These are phyloP conservation scores for Neurospora sp. DNA, from an alignment of 495 filamentous ascomycete species.

Conservation along the genomic window DNA sequence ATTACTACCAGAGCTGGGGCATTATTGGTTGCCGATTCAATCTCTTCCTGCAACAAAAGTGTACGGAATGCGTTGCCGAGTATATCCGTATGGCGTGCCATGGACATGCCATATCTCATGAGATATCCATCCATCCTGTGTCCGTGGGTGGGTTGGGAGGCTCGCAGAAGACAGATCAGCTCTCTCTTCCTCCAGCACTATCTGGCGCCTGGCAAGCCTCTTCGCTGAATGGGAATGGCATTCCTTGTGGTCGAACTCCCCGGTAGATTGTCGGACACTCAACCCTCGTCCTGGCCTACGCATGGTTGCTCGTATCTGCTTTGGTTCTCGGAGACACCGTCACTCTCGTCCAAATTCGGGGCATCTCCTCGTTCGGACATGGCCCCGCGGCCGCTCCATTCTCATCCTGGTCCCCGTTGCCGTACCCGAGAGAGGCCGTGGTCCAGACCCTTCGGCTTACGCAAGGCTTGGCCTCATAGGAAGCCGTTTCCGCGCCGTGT, in stretches of 20 bases:
- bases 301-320: neutral
- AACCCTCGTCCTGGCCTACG: neutral
- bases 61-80: neutral
- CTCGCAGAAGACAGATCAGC: neutral
- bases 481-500: slow-evolving; percentile 2
- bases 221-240: neutral
- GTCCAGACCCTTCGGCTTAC: neutral
- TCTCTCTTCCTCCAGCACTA: neutral
- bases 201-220: neutral
- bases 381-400: slow-evolving; percentile 14
- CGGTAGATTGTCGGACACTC: neutral
- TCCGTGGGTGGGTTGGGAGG: neutral
- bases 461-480: slow-evolving; percentile 3
- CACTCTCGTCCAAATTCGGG: neutral
- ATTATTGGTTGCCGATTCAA: neutral
- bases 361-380: slow-evolving; percentile 13
- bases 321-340: neutral
- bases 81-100: neutral
- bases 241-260: neutral
- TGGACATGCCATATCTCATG: neutral
- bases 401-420: neutral
- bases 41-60: neutral
- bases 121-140: neutral
- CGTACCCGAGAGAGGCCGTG: neutral
- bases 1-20: neutral